Base-by-base conservation (phyloP, 139 green algal species). In the Volvox africanus region DNA sequence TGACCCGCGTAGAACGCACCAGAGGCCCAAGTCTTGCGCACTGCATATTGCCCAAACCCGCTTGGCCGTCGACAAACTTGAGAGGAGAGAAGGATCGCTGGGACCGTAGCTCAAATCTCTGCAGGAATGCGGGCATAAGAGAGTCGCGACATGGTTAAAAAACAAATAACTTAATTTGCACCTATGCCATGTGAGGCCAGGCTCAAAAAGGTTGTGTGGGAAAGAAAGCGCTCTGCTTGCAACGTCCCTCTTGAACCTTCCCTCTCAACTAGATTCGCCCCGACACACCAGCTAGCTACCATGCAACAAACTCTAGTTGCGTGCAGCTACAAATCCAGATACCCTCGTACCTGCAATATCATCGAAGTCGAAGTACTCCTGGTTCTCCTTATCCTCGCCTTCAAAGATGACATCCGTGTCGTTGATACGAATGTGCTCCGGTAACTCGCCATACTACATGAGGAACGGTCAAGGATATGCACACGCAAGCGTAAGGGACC, bases 361-460 rank as follows among this genome's bases (percentile, higher is more conserved):
- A 75, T 98, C 96, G 89, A 97, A 98, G 91, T 97, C 95, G 92
- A 98, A 97, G 95, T 97, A 98, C 92, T 91, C 71, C 33, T 89
- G 76, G 82, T 87, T 92, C 78, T 92, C 91, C 80, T 91, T 88
- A 33, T 92, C 85, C 65, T 95, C 92, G 65, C 80, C 93, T 88
- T 96, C 92, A 37, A 96, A 92, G 71, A 94, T 91, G 55, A 94
- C 93, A 44, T 97, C 92, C 65, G 94, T 96, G 84, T 97, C 95
- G 90, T 97, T 97, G 81, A 97, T 95, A 73, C 95, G 91, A 82
- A 96, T 97, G 95, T 98, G 97, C 81, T 99, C 98, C 2, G 98
- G 98, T 90, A 99, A 95, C 95, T 99, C 98, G 13, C 97, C 97
- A 91, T 99, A 99, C 44, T 98, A 55, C 28, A 22, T 16, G 80